These are phyloP conservation scores for Grosmannia penicillata DNA, from an alignment of 2,329 filamentous ascomycete genomes.

Conservation along the genomic window DNA sequence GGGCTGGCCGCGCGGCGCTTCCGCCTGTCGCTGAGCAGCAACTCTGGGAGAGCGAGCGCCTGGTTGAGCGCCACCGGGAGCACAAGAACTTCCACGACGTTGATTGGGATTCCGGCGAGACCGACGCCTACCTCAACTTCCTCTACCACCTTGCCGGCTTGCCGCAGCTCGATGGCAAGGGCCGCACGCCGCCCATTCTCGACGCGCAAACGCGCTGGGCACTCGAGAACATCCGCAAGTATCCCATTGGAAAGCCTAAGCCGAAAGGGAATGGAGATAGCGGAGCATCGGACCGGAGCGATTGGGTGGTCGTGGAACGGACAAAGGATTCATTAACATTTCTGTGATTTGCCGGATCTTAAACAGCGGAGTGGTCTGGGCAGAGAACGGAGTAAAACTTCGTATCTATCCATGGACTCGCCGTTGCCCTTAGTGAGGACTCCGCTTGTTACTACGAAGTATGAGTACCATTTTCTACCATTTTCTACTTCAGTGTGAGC, in stretches of 20 bases:
- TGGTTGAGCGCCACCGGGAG: constrained; percentile 15
- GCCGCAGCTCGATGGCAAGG: constrained; percentile 28
- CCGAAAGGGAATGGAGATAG: neutral
- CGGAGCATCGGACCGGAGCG: neutral
- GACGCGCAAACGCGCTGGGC: constrained; percentile 29
- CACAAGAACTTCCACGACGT: constrained; percentile 35
- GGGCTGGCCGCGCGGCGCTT: constrained; percentile 22
- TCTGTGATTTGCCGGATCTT: no score
- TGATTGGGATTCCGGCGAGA: constrained; percentile 35
- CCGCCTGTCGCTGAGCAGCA: constrained; percentile 23
- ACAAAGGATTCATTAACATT: neutral
- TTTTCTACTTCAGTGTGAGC: no score
- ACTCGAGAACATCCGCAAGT: constrained; percentile 31
- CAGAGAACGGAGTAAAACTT: no score
- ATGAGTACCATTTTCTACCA: no score
- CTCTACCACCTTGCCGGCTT: constrained; percentile 35
- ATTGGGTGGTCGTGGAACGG: neutral
- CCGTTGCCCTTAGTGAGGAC: no score
- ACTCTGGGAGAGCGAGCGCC: constrained; percentile 30
- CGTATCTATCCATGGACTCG: no score
- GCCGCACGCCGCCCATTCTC: constrained; percentile 29
- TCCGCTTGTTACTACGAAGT: no score
- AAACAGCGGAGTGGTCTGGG: no score
- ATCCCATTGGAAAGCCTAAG: constrained; percentile 17
- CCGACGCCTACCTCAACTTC: constrained; percentile 27